phyloP scores from a whole-genome alignment of 2,329 filamentous ascomycete genomes.

The Ceratocystis albifundus region DNA sequence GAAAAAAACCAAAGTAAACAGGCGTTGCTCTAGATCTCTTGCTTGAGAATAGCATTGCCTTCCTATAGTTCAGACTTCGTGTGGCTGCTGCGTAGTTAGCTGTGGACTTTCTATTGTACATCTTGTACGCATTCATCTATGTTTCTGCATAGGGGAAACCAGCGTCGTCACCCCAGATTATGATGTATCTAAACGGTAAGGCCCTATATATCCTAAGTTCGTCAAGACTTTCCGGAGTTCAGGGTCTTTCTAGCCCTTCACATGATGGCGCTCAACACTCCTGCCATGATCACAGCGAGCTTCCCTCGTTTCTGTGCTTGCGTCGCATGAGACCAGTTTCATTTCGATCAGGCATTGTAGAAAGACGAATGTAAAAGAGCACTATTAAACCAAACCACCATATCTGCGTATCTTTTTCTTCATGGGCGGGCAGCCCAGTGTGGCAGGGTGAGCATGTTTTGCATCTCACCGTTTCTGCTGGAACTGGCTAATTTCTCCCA shows the following conservation, averaged over 20 bases:
- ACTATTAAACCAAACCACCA: not conserved
- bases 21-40: too few relatives aligned
- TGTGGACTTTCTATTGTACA: too few relatives aligned
- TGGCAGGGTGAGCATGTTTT: not conserved
- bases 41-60: too few relatives aligned
- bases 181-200: too few relatives aligned
- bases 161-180: not conserved
- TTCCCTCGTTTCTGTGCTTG: not conserved
- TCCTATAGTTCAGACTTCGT: too few relatives aligned
- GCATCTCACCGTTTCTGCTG: not conserved
- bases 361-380: not conserved
- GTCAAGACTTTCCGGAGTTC: not conserved
- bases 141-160: not conserved
- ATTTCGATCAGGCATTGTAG: not conserved
- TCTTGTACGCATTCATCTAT: too few relatives aligned
- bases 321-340: not conserved
- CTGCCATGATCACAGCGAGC: not conserved
- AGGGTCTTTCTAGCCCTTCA: not conserved
- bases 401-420: not conserved
- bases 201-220: not conserved
- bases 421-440: not conserved
- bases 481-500: not conserved
- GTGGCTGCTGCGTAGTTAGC: too few relatives aligned
- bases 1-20: too few relatives aligned
- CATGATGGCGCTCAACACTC: not conserved